These are phyloP conservation scores for Lanzia echinophila DNA, from an alignment of 2,329 filamentous ascomycete genomes.

Conservation along the genomic window DNA sequence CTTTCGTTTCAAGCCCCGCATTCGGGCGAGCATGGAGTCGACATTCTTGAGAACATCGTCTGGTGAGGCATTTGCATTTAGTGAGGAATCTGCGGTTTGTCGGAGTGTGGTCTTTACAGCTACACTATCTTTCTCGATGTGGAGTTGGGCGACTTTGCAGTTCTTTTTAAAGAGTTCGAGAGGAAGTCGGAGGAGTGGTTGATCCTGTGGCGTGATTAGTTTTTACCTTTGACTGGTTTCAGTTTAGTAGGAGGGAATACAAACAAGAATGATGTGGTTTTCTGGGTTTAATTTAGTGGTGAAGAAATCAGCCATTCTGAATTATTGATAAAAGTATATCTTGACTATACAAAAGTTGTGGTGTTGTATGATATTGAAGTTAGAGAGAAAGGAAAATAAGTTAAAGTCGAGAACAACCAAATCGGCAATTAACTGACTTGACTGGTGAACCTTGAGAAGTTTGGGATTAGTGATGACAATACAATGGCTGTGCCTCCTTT, in stretches of 20 bases:
- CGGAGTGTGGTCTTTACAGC: slow-evolving; percentile 55
- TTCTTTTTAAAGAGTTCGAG: slow-evolving; percentile 91
- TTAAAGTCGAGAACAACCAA: background rate
- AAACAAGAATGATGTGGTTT: slow-evolving; percentile 67
- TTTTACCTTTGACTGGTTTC: slow-evolving; percentile 11
- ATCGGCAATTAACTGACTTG: too few species aligned
- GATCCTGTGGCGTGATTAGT: slow-evolving; percentile 55
- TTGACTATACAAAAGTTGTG: background rate
- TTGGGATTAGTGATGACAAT: too few species aligned
- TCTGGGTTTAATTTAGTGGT: slow-evolving; percentile 66
- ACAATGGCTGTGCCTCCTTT: too few species aligned
- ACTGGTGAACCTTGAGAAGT: too few species aligned
- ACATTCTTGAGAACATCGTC: slow-evolving; percentile 72
- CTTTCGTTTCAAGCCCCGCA: slow-evolving; percentile 85
- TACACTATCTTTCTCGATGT: slow-evolving; percentile 64
- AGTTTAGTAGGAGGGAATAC: background rate
- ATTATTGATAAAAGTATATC: background rate
- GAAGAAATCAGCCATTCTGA: slow-evolving; percentile 51
- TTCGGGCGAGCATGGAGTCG: slow-evolving; percentile 76
- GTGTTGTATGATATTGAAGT: background rate
- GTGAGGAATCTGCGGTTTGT: slow-evolving; percentile 44
- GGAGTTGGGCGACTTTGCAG: slow-evolving; percentile 77
- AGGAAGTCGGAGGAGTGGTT: slow-evolving; percentile 86
- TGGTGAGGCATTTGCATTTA: slow-evolving; percentile 52
- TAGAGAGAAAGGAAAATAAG: background rate